Base-by-base conservation (phyloP, 768 basidiomycete species). In the Suillus subaureus region DNA sequence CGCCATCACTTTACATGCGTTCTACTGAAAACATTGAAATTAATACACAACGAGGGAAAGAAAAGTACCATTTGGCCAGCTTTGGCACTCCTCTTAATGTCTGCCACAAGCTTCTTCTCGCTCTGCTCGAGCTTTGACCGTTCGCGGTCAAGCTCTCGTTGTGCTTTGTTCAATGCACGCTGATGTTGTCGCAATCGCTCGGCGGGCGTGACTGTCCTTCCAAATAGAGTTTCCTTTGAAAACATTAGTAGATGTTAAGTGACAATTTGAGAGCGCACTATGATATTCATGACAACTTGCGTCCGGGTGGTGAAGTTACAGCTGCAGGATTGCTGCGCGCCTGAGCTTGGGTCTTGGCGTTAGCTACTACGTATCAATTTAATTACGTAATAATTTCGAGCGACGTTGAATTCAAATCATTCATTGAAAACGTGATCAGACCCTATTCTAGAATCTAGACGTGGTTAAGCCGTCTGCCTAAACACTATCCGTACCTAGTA, bases 1-100 rank as follows among this genome's bases (percentile, higher is more conserved):
- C 31, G 97, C 97, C 92, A 98, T 97, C 69, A 99, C 92, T 84
- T 99, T 99, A 83, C 96, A 98, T 26, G 97, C 95, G 75, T 94
- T 95, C 97, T 99, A 78, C 64, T 66, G 64, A 66, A 66, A 67
- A 65, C 63, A 66, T 70, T 72, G 69, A 69, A 62, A 67, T 61
- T 61, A 63, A 61, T 65, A 64, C 40, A 49, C 60, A 21, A 61
- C 56, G 37, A 51, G 54, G 28, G 64, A 47, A 40, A 65, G 26
- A 28, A 62, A 75, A 83, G 65, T 71, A 97, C 96, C 84, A 98
- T 88, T 80, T 99, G 96, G 40, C 97, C 96, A 60, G 89, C 85
- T 77, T 97, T 96, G 40, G 97, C 97, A 68, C 91, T 94, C 80
- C 92, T 94, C 87, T 94, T 99, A 75, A 99, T 99, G 74, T 99